A percentile compares a stretch with the other conserved stretches of the same genome.
Evolutionary conservation across 257 asterid species (phyloP).

Genomic region (Scutellaria galericulata): DNA sequence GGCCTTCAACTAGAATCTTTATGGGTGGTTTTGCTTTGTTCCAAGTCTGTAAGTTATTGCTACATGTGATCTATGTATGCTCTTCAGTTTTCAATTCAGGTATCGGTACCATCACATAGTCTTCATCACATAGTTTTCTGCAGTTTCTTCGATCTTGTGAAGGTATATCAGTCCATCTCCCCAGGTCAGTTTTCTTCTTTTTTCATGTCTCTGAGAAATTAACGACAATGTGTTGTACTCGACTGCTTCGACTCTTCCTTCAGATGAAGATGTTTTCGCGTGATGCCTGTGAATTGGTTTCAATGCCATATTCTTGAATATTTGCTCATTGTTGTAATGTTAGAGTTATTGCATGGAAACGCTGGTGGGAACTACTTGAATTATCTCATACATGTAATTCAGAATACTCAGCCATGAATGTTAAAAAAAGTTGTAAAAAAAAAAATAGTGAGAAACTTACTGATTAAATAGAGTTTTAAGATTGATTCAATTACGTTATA

Average conservation of each 20-base stretch:
- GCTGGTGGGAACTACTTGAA: no score
- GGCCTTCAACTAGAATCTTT: constrained; percentile 2
- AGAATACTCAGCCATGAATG: no score
- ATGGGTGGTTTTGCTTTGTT: neutral
- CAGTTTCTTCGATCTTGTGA: neutral
- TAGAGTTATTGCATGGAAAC: no score
- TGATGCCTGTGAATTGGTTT: no score
- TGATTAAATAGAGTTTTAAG: no score
- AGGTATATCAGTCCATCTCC: neutral
- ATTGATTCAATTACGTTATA: no score
- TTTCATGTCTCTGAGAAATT: no score
- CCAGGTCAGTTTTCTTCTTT: neutral
- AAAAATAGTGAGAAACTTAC: no score
- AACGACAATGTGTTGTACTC: no score
- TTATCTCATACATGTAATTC: no score
- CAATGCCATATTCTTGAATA: no score
- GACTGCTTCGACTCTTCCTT: neutral
- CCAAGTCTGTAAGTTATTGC: neutral
- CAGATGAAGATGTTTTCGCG: neutral
- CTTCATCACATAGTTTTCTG: neutral
- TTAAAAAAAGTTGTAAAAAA: no score
- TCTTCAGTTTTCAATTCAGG: neutral
- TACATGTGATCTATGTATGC: neutral
- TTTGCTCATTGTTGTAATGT: neutral
- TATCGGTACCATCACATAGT: neutral